Evolutionary conservation across 2,329 filamentous ascomycete species (phyloP).

Genomic region (Colletotrichum sp.): DNA sequence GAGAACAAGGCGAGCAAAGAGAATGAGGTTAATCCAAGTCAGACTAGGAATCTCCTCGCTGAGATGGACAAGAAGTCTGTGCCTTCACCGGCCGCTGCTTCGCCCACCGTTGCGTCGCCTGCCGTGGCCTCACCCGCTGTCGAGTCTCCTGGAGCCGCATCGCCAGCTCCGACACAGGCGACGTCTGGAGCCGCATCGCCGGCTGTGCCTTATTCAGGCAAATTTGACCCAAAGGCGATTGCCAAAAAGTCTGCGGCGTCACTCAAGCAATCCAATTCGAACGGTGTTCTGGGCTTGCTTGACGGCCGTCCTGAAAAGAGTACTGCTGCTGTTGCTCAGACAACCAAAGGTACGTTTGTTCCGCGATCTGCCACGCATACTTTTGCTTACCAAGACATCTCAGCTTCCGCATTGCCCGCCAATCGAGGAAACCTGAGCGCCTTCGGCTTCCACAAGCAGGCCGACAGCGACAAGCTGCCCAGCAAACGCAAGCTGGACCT

Average conservation of each 20-base stretch:
- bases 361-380: background rate
- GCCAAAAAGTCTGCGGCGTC: conserved; percentile 76
- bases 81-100: conserved; percentile 45
- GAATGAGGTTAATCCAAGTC: conserved; percentile 68
- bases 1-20: conserved; percentile 77
- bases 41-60: conserved; percentile 70
- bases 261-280: conserved; percentile 57
- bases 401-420: conserved; percentile 65
- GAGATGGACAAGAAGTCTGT: conserved; percentile 75
- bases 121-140: conserved; percentile 53
- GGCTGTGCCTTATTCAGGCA: conserved; percentile 70
- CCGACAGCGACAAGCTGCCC: conserved; percentile 69
- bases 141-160: conserved; percentile 6
- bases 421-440: conserved; percentile 77
- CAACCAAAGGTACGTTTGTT: conserved; percentile 38
- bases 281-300: conserved; percentile 52
- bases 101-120: conserved; percentile 52
- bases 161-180: conserved; percentile 34
- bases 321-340: conserved; percentile 34
- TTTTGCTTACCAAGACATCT: conserved; percentile 26
- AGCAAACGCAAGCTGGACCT: conserved; percentile 81
- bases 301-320: conserved; percentile 42
- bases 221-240: conserved; percentile 87
- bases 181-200: conserved; percentile 54
- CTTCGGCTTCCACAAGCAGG: conserved; percentile 78